Conservation (phyloP, 2,329 filamentous ascomycete genomes). For the Cephalotrichum gorgonifer region DNA sequence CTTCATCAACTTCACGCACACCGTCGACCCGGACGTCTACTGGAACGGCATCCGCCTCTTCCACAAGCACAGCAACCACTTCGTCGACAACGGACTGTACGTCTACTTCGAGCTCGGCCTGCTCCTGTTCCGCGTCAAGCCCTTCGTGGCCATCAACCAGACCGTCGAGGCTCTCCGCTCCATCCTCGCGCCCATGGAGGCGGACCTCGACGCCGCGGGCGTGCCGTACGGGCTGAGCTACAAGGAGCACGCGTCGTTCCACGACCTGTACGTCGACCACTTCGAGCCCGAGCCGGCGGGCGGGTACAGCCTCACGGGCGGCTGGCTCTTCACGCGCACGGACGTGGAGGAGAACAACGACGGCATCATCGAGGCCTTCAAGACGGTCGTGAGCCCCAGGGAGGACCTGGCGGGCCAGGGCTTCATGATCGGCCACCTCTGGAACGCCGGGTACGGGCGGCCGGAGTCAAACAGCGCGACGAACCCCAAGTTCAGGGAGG, state of each 20-base stretch:
- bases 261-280: conserved; percentile 24
- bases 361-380: conserved; percentile 23
- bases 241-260: conserved; percentile 21
- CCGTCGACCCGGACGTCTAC: conserved; percentile 27
- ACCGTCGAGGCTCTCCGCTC: conserved; percentile 20
- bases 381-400: conserved; percentile 17
- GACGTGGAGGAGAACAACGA: conserved; percentile 23
- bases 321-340: conserved; percentile 24
- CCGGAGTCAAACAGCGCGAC: conserved; percentile 25
- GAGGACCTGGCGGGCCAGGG: conserved; percentile 16
- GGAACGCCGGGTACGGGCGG: conserved; percentile 22
- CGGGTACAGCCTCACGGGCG: conserved; percentile 22
- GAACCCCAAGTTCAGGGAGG: conserved; percentile 25
- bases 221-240: conserved; percentile 17
- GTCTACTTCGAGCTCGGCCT: conserved; percentile 31
- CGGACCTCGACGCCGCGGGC: conserved; percentile 17
- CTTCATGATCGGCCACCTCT: conserved; percentile 26
- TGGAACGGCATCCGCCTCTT: conserved; percentile 37
- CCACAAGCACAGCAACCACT: conserved; percentile 28
- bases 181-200: conserved; percentile 23
- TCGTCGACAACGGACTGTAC: conserved; percentile 29
- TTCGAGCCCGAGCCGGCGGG: conserved; percentile 24
- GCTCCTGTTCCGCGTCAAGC: conserved; percentile 27
- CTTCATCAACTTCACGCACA: conserved; percentile 24
- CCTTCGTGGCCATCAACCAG: conserved; percentile 24